A percentile compares a stretch with the other conserved stretches of the same genome.
Evolutionary conservation across 768 basidiomycete species (phyloP).

Genomic region (Boletus insuetus): DNA sequence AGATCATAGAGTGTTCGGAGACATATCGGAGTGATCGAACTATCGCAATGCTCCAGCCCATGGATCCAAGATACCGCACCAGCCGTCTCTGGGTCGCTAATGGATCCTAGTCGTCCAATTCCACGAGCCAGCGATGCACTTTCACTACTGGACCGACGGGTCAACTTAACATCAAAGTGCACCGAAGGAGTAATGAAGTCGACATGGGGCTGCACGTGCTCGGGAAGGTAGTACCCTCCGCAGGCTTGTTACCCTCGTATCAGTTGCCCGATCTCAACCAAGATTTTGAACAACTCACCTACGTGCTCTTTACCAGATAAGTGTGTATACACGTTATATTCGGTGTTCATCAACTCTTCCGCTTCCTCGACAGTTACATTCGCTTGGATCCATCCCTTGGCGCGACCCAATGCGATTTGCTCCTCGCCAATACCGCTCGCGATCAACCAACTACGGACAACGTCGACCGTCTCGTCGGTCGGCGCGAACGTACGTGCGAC

Average conservation of each 20-base stretch:
- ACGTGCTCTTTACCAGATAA: conserved; percentile 21
- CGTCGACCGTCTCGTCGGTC: conserved; percentile 17
- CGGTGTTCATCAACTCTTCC: conserved; percentile 30
- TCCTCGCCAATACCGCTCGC: conserved; percentile 22
- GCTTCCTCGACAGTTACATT: conserved; percentile 31
- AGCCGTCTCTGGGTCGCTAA: conserved; percentile 13
- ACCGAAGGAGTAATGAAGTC: conserved; percentile 37
- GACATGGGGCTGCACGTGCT: conserved; percentile 31
- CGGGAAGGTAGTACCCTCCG: conserved; percentile 33
- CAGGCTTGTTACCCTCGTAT: conserved; percentile 21
- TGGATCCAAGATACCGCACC: conserved; percentile 9
- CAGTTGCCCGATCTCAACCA: background rate
- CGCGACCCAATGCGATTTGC: conserved; percentile 15
- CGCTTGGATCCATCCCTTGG: conserved; percentile 28
- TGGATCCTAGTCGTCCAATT: conserved; percentile 15
- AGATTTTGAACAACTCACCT: conserved; percentile 13
- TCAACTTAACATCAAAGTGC: conserved; percentile 29
- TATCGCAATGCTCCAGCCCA: conserved; percentile 21
- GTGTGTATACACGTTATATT: conserved; percentile 33
- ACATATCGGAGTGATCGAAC: conserved; percentile 31
- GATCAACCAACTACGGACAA: conserved; percentile 26
- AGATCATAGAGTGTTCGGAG: conserved; percentile 27
- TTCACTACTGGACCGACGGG: conserved; percentile 12
- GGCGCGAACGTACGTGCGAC: conserved; percentile 25
- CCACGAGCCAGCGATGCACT: background rate